Percentiles rank a stretch among this genome's conserved stretches.
These are phyloP conservation scores for Paramecium sonneborni DNA, from an alignment of 73 alveolate species.

Conservation along the genomic window DNA sequence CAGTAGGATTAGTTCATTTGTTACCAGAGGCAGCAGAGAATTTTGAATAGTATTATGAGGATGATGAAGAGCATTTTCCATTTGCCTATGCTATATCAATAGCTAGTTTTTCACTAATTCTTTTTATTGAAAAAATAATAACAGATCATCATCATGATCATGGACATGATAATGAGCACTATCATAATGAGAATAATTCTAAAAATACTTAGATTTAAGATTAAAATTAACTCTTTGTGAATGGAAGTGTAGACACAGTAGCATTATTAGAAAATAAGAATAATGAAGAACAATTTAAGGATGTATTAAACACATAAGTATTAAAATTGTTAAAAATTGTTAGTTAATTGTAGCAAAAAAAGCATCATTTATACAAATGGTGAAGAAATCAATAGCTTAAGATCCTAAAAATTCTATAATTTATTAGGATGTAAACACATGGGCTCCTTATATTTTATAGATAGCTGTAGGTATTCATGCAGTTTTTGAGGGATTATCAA, in stretches of 20 bases:
- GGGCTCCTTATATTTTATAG: slow-evolving; percentile 81
- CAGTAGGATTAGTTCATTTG: slow-evolving; percentile 80
- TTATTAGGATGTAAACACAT: slow-evolving; percentile 55
- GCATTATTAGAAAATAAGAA: slow-evolving; percentile 44
- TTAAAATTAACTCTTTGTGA: slow-evolving; percentile 54
- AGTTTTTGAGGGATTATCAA: slow-evolving; percentile 94
- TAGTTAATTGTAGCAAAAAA: slow-evolving; percentile 70
- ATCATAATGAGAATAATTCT: slow-evolving; percentile 18
- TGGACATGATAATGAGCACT: slow-evolving; percentile 51
- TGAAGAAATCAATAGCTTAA: slow-evolving; percentile 33
- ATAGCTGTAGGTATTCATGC: slow-evolving; percentile 94
- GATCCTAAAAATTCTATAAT: slow-evolving; percentile 24
- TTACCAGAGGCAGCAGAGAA: slow-evolving; percentile 85
- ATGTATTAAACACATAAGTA: slow-evolving; percentile 78
- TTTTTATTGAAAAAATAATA: slow-evolving; percentile 84
- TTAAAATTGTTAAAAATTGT: not conserved
- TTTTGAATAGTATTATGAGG: slow-evolving; percentile 71
- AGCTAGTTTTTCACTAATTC: slow-evolving; percentile 75
- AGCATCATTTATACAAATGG: slow-evolving; percentile 65
- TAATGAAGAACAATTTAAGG: slow-evolving; percentile 75
- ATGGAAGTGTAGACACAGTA: slow-evolving; percentile 41
- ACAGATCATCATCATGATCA: slow-evolving; percentile 77
- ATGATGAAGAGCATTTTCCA: slow-evolving; percentile 71
- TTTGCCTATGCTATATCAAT: slow-evolving; percentile 76
- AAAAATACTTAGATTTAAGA: slow-evolving; percentile 47